Evolutionary conservation across 1,284 basidiomycete genomes (phyloP), one percentile per base, ranked within the genome.

Genomic region (Ceratobasidium sp.): DNA sequence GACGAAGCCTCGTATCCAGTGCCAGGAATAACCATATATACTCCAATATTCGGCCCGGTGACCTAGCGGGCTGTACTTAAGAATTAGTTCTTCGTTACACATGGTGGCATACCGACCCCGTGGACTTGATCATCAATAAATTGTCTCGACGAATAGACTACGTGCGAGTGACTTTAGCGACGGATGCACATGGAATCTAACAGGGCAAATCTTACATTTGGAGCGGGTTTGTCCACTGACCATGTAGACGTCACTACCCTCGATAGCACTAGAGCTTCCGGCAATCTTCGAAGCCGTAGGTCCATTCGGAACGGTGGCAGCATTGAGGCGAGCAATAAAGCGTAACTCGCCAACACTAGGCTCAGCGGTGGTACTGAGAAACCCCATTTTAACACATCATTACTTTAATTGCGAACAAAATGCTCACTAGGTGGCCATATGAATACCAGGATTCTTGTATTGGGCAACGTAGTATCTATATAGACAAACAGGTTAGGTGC

Each of bases 261-360:
- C 73, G 26, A 74, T 53, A 41, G 73, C 71, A 26, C 71, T 30
- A 16, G 58, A 72, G n/a, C 60, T 32, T 10, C 71, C 71, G 10
- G 81, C 83, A 21, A 81, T 77, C 3, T 83, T 76, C 18, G 82
- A 81, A 10, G 83, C 78, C 36, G 76, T 76, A 1, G 78, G 75
- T 14, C 84, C 84, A 73, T 82, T 83, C 3, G 83, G 82, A 10
- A 85, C 75, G 4, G 79, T 77, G 3, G 81, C 77, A 64, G 82
- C 83, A 21, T 79, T 81, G 39, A 86, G 80, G 41, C 85, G 84
- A n/a, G 84, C 84, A 74, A 85, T 85, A 76, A 84, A 83, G 43
- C 84, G 82, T 53, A 85, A 79, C 74, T 85, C 84, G 41, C 84
- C 84, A 32, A 86, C 82, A 43, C 74, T 74, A 1, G 84, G 84